Evolutionary conservation across 139 green algal species (phyloP).

Genomic region (Coelastrella sp.): DNA sequence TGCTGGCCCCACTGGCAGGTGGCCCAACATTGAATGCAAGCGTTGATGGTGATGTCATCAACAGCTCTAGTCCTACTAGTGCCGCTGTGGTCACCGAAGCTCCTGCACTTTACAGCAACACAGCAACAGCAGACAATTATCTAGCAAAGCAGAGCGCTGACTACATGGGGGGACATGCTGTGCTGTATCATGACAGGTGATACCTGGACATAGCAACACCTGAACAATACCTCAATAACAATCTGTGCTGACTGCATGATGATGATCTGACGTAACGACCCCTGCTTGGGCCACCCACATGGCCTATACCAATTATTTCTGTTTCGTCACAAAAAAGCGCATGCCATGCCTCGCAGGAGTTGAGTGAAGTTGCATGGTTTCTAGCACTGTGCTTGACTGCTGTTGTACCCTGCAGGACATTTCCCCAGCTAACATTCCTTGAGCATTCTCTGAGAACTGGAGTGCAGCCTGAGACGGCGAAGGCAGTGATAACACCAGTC

Average conservation of each 20-base stretch:
- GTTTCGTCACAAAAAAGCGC: too few relatives aligned
- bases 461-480: slow-evolving; percentile 19
- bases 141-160: slow-evolving; percentile 34
- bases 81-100: slow-evolving; percentile 16
- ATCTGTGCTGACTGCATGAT: too few relatives aligned
- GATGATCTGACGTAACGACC: too few relatives aligned
- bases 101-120: slow-evolving; percentile 42
- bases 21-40: too few relatives aligned
- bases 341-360: too few relatives aligned
- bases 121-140: background rate
- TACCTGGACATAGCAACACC: background rate
- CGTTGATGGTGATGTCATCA: background rate
- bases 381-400: background rate
- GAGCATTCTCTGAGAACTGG: slow-evolving; percentile 39
- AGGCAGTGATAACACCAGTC: background rate
- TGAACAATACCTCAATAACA: too few relatives aligned
- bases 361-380: background rate
- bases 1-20: too few relatives aligned
- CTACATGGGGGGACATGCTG: slow-evolving; percentile 43
- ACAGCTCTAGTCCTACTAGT: background rate
- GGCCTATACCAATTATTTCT: too few relatives aligned
- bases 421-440: slow-evolving; percentile 48
- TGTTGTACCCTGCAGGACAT: slow-evolving; percentile 28
- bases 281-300: too few relatives aligned
- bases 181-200: slow-evolving; percentile 45